Conservation (phyloP, 345 rosid genomes). For the Salix suchowensis region DNA sequence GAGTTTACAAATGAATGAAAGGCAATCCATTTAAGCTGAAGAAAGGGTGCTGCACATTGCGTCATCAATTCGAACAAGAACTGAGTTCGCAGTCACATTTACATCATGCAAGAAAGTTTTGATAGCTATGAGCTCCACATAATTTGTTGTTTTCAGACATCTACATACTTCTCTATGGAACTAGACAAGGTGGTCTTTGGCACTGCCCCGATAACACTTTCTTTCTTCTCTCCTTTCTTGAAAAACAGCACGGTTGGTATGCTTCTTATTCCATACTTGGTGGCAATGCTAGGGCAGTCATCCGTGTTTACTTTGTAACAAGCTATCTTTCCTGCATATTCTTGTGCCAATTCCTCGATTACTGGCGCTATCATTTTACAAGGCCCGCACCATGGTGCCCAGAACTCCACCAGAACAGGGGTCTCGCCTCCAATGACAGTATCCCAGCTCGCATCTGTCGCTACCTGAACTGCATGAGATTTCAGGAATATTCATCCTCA, state of each 20-base stretch:
- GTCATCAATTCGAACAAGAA: background rate
- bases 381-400: slow-evolving; percentile 89
- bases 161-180: slow-evolving; percentile 54
- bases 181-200: slow-evolving; percentile 59
- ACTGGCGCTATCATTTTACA: slow-evolving; percentile 69
- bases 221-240: slow-evolving; percentile 69
- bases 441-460: slow-evolving; percentile 56
- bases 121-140: background rate
- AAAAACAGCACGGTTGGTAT: slow-evolving; percentile 68
- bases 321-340: slow-evolving; percentile 53
- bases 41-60: background rate
- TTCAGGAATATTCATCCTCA: background rate
- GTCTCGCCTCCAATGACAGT: slow-evolving; percentile 33
- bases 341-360: slow-evolving; percentile 57
- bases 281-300: slow-evolving; percentile 58
- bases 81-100: background rate
- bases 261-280: slow-evolving; percentile 61
- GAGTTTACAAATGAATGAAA: background rate
- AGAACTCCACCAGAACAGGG: slow-evolving; percentile 70
- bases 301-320: slow-evolving; percentile 71
- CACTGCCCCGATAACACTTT: slow-evolving; percentile 70
- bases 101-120: background rate
- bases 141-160: slow-evolving; percentile 16
- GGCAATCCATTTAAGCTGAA: background rate
- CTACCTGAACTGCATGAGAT: slow-evolving; percentile 42